Conservation (phyloP, 441 rosid species). For the Adansonia rubrostipa region DNA sequence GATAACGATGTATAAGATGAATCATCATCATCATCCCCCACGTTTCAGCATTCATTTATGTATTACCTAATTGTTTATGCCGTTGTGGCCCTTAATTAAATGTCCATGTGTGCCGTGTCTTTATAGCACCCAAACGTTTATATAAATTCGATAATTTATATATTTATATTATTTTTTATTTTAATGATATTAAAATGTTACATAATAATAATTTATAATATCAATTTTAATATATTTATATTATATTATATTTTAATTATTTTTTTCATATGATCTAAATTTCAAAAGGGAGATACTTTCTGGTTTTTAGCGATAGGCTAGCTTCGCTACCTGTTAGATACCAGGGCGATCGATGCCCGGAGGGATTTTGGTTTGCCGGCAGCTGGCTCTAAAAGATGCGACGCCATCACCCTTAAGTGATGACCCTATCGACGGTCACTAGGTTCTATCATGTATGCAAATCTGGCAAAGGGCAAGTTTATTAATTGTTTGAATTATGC, state of each 20-base stretch:
- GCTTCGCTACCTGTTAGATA: background rate
- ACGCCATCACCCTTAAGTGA: background rate
- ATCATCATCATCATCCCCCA: background rate
- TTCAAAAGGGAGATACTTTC: background rate
- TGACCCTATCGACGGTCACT: too few species aligned
- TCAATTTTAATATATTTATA: too few species aligned
- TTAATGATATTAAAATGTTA: too few species aligned
- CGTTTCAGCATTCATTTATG: conserved; percentile 31
- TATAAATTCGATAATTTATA: too few species aligned
- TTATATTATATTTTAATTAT: too few species aligned
- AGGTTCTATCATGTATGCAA: background rate
- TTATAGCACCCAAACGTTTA: background rate
- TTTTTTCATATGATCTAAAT: too few species aligned
- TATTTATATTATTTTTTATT: too few species aligned
- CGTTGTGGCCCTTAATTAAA: conserved; percentile 47
- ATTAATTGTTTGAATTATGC: background rate
- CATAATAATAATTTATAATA: too few species aligned
- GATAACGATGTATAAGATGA: background rate
- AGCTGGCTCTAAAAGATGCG: background rate
- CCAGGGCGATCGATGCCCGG: background rate
- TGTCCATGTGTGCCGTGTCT: conserved; percentile 34
- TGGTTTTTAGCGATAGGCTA: too few species aligned
- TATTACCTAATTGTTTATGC: conserved; percentile 33
- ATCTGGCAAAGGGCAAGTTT: background rate
- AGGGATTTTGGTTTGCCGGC: background rate